These are phyloP conservation scores for Achaetomium macrosporum DNA, from an alignment of 2,329 filamentous ascomycete genomes.

Conservation along the genomic window DNA sequence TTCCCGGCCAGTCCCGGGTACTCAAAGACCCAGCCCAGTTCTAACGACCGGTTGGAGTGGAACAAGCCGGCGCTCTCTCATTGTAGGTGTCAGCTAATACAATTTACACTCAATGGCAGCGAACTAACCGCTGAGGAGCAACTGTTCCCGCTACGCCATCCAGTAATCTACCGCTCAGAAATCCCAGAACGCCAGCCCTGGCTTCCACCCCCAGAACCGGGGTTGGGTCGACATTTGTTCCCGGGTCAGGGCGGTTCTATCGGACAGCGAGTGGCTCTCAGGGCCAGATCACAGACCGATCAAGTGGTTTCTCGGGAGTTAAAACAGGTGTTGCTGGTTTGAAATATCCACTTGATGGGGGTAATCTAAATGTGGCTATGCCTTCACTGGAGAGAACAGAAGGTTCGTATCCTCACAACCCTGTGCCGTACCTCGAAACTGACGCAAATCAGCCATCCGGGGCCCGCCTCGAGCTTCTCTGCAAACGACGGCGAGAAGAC, in stretches of 20 bases:
- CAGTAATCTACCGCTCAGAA: constrained; percentile 1
- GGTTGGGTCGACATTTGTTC: neutral
- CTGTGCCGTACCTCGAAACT: neutral
- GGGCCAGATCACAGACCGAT: neutral
- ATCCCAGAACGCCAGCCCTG: neutral
- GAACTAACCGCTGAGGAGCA: neutral
- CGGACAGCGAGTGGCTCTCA: neutral
- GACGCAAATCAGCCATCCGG: neutral
- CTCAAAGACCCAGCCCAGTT: neutral
- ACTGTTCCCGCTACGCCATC: constrained; percentile 10
- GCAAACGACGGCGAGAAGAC: neutral
- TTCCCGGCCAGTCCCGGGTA: constrained; percentile 13
- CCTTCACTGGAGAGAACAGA: neutral
- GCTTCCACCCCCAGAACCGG: constrained; percentile 6
- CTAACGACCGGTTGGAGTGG: constrained; percentile 4
- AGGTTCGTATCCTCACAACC: neutral
- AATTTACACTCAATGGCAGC: neutral
- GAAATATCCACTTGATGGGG: neutral
- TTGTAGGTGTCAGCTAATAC: neutral
- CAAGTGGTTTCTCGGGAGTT: neutral
- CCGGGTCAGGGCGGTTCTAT: constrained; percentile 1
- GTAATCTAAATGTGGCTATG: neutral
- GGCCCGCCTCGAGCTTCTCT: neutral
- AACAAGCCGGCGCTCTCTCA: constrained; percentile 9
- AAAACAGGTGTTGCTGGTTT: neutral